Evolutionary conservation across 1,284 basidiomycete species (phyloP), one percentile per base, ranked within the genome.

Genomic region (Boletus smithii): DNA sequence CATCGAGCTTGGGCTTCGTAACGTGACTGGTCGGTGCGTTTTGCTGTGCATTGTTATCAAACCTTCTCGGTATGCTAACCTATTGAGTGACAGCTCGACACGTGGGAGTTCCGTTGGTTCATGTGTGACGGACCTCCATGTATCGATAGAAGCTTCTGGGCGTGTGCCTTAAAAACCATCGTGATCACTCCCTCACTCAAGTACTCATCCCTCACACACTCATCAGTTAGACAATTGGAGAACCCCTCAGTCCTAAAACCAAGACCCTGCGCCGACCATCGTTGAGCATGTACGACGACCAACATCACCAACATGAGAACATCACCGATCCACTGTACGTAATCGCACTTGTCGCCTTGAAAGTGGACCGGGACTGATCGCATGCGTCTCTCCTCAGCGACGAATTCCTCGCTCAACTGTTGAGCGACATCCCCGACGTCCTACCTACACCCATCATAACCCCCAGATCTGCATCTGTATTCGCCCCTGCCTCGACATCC

Each of bases 331-430:
- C 53, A 24, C 23, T 58, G 57, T 58, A 42, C 10, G 59, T 46
- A n/a, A n/a, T n/a, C n/a, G n/a, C n/a, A n/a, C n/a, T n/a, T n/a
- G n/a, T n/a, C n/a, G n/a, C n/a, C n/a, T n/a, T n/a, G n/a, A n/a
- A n/a, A n/a, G n/a, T n/a, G n/a, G n/a, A n/a, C n/a, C n/a, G n/a
- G 10, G 11, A 13, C 35, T 56, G 11, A 59, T 6, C n/a, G 2
- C 4, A 17, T 8, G 1, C 38, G n/a, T 32, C 13, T 31, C 18
- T 27, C 17, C 7, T 33, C 48, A 58, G 57, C 8, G 22, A 48
- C 20, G 47, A 57, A 14, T 46, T 59, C 14, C 33, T 58, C 6
- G 50, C 59, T 1, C 57, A 42, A 13, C 34, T 59, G 7, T 32
- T 51, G 6, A n/a, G n/a, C 1, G 46, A 61, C 35, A 38, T 41